A percentile compares a stretch with the other conserved stretches of the same genome.
Evolutionary conservation across 129 eudicot genomes (phyloP).

Genomic region (Pittosporum tobira): DNA sequence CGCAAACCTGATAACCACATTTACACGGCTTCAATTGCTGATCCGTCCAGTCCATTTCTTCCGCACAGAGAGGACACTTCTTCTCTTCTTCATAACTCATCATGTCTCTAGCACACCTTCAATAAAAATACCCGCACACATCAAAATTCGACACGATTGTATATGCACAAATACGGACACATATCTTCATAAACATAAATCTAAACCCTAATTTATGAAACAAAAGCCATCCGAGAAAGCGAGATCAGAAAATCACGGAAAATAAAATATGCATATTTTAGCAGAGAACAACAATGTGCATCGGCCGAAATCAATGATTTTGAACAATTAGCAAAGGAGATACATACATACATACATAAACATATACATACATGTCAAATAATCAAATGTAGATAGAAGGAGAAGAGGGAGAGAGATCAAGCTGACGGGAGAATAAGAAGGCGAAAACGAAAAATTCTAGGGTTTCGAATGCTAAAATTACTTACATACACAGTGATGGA

Average conservation of each 20-base stretch:
- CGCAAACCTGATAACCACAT: slow-evolving; percentile 73
- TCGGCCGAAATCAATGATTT: neutral
- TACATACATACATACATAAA: neutral
- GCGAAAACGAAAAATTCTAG: neutral
- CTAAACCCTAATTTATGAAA: neutral
- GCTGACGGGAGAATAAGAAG: neutral
- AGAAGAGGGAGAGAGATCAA: neutral
- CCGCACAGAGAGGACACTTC: slow-evolving; percentile 79
- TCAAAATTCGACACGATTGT: neutral
- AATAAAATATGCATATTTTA: neutral
- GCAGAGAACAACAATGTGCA: neutral
- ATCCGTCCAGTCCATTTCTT: slow-evolving; percentile 95
- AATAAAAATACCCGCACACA: neutral
- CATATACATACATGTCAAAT: slow-evolving; percentile 9
- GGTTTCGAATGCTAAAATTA: slow-evolving; percentile 7
- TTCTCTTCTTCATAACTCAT: slow-evolving; percentile 73
- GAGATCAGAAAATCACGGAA: slow-evolving; percentile 4
- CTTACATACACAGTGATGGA: slow-evolving; percentile 38
- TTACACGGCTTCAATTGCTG: slow-evolving; percentile 79
- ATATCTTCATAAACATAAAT: neutral
- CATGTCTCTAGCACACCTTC: slow-evolving; percentile 20
- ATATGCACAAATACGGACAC: neutral
- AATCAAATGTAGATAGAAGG: neutral
- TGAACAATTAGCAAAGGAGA: neutral
- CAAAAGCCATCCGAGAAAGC: neutral